phyloP scores from a whole-genome alignment of 768 basidiomycete species.

The Boletus sp. region DNA sequence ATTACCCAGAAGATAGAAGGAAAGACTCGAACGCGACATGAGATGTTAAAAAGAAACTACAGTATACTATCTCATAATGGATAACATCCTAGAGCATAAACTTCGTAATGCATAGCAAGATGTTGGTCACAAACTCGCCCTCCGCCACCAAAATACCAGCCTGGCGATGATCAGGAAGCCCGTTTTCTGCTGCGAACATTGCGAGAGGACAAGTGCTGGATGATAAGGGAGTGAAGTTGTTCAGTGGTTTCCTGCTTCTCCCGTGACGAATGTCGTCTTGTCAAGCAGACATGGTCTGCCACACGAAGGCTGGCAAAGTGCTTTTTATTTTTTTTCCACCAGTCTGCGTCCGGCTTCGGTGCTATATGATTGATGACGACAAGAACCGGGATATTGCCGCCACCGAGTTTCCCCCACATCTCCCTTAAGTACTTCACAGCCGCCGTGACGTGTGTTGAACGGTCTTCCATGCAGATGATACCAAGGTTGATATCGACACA shows the following conservation, averaged over 20 bases:
- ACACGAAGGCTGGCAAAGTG: conserved; percentile 18
- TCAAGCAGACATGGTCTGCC: conserved; percentile 22
- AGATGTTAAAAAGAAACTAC: background rate
- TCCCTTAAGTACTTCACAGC: conserved; percentile 17
- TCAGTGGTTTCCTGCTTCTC: conserved; percentile 20
- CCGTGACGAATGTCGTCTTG: background rate
- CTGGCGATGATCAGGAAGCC: too few relatives aligned
- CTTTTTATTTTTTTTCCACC: conserved; percentile 25
- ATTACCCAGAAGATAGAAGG: background rate
- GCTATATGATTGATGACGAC: conserved; percentile 22
- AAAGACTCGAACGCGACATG: background rate
- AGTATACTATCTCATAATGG: background rate
- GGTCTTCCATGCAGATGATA: conserved; percentile 23
- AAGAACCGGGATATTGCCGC: conserved; percentile 16
- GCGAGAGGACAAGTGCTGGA: conserved; percentile 11
- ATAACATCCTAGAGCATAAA: background rate
- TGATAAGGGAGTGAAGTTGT: conserved; percentile 16
- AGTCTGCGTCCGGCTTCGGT: conserved; percentile 16
- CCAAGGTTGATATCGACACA: conserved; percentile 22
- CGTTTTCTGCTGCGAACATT: background rate
- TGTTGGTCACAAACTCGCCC: background rate
- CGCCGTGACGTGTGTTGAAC: conserved; percentile 19
- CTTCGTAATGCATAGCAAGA: background rate
- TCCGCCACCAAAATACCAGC: too few relatives aligned
- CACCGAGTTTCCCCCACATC: conserved; percentile 17